A percentile compares a stretch with the other conserved stretches of the same genome.
Evolutionary conservation across 164 flowering plant species (phyloP).

Genomic region (Magnolia changhungtana): DNA sequence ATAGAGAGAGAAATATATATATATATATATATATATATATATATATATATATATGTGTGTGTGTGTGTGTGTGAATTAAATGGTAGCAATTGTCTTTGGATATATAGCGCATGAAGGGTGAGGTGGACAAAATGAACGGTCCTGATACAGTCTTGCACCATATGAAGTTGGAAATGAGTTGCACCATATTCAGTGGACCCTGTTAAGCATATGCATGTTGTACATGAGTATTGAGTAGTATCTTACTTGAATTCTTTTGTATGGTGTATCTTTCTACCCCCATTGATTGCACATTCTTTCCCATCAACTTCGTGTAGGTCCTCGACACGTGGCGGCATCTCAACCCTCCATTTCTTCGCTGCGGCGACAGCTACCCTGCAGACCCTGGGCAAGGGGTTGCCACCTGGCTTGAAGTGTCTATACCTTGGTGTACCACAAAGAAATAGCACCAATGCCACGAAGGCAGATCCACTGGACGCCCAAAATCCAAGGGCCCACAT

Average conservation of each 20-base stretch:
- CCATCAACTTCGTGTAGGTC: conserved; percentile 45
- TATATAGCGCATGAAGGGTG: too few species aligned
- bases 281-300: conserved; percentile 31
- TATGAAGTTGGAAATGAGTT: too few species aligned
- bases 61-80: too few species aligned
- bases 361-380: conserved; percentile 71
- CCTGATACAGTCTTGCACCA: too few species aligned
- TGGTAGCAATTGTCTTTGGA: too few species aligned
- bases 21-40: too few species aligned
- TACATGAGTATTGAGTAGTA: not conserved
- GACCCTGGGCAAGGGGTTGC: conserved; percentile 73
- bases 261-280: conserved; percentile 62
- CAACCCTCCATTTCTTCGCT: conserved; percentile 48
- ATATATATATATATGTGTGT: too few species aligned
- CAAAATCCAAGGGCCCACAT: conserved; percentile 87
- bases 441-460: conserved; percentile 58
- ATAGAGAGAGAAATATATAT: too few species aligned
- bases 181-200: too few species aligned
- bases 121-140: too few species aligned
- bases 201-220: not conserved
- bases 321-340: conserved; percentile 34
- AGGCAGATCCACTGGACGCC: conserved; percentile 67
- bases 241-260: conserved; percentile 79
- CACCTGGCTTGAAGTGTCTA: conserved; percentile 67
- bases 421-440: conserved; percentile 63